Conservation (phyloP, 1,284 basidiomycete species). For the Sporisorium exsertum region DNA sequence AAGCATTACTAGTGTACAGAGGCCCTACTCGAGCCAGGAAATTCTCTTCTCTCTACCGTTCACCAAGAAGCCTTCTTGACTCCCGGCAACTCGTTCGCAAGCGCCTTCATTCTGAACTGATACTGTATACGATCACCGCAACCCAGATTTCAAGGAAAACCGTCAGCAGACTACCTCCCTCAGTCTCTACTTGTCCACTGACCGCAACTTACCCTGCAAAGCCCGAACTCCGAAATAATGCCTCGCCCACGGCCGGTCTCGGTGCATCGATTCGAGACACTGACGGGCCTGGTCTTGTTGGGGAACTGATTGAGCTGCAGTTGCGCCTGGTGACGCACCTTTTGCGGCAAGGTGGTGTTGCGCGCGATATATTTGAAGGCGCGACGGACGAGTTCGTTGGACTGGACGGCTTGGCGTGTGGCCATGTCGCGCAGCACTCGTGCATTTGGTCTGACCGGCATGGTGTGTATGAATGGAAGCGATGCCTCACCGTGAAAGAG, state of each 20-base stretch:
- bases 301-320: conserved; percentile 89
- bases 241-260: conserved; percentile 87
- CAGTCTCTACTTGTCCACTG: neutral
- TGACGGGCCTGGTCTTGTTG: conserved; percentile 82
- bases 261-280: conserved; percentile 86
- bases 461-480: conserved; percentile 12
- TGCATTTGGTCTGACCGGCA: conserved; percentile 61
- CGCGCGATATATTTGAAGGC: conserved; percentile 68
- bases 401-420: conserved; percentile 64
- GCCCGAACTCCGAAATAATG: conserved; percentile 86
- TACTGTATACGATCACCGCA: conserved; percentile 78
- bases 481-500: no score
- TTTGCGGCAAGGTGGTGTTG: conserved; percentile 69
- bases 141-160: no score
- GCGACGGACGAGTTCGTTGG: conserved; percentile 65
- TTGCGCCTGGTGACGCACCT: conserved; percentile 94
- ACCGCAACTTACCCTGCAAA: conserved; percentile 79
- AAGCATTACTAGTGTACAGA: conserved; percentile 25
- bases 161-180: neutral
- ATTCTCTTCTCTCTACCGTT: neutral
- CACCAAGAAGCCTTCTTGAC: conserved; percentile 91
- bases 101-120: conserved; percentile 87
- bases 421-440: conserved; percentile 66
- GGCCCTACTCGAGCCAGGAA: neutral
- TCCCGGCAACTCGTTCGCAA: conserved; percentile 82